Evolutionary conservation across 192 early-diverging fungal genomes (phyloP), one percentile per base, ranked within the genome.

Genomic region (Backusella westeae): DNA sequence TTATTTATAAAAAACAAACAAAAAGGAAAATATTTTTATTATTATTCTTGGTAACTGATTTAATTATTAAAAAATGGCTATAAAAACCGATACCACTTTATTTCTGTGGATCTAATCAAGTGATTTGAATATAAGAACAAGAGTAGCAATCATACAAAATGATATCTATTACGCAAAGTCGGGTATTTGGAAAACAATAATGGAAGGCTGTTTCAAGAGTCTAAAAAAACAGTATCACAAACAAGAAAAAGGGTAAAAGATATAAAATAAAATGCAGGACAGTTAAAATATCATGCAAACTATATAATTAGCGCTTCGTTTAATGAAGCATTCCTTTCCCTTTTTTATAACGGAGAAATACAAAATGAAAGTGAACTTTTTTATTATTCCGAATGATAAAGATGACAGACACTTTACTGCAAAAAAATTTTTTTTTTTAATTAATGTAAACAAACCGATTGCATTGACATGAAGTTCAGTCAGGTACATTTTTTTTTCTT

Each of bases 361-460:
- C 26, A 49, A 49, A 49, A 49, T 15, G 56, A 29, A 59, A 63
- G 56, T 2, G 21, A 3, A 6, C 15, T n/a, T 49, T 49, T 49
- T 49, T 49, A 49, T 49, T 49, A n/a, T 49, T 63, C 23, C 56
- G 21, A 53, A 53, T 53, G 49, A 53, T n/a, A n/a, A 53, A 53
- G 49, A 63, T 26, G 52, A 53, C 3, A 21, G 21, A 2, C 8
- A 3, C 1, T 23, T 10, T 29, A 63, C 23, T 63, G 26, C 9
- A 63, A 26, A 26, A 59, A 10, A 6, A 19, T 49, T 52, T 2
- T 52, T 52, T 52, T 56, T 56, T 56, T 56, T 56, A 56, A 56
- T 56, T 56, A 56, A 56, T 56, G 53, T 56, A 56, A 56, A 56
- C 53, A 56, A 56, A 56, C 42, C 42, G 15, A 44, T 44, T 56